Conservation (phyloP, 495 filamentous ascomycete genomes). For the Penicillium egyptiacum region DNA sequence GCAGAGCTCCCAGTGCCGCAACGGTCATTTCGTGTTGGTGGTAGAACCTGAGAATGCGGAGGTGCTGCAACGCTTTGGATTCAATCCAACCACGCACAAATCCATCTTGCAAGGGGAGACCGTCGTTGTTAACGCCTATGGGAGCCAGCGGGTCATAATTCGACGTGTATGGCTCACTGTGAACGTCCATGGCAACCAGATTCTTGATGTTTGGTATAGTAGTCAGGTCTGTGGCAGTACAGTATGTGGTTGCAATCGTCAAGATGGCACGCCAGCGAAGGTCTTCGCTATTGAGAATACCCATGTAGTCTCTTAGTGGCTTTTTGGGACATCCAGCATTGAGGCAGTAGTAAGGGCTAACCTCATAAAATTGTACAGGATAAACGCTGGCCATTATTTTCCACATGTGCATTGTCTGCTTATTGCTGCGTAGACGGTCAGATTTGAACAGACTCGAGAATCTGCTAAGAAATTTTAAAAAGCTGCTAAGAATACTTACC, state of each 20-base stretch:
- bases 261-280: constrained; percentile 35
- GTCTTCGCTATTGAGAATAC: constrained; percentile 29
- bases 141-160: not conserved
- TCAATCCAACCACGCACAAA: constrained; percentile 44
- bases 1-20: constrained; percentile 27
- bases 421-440: constrained; percentile 29
- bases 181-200: constrained; percentile 40
- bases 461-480: not conserved
- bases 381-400: constrained; percentile 41
- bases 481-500: constrained; percentile 18
- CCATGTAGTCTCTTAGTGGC: constrained; percentile 36
- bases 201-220: constrained; percentile 37
- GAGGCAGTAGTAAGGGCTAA: constrained; percentile 27
- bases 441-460: not conserved
- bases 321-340: constrained; percentile 24
- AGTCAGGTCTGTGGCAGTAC: constrained; percentile 34
- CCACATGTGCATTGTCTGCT: constrained; percentile 44
- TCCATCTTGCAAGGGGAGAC: constrained; percentile 32
- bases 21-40: constrained; percentile 29
- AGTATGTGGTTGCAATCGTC: constrained; percentile 28
- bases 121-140: constrained; percentile 8
- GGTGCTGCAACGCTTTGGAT: constrained; percentile 31
- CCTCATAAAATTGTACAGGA: constrained; percentile 30
- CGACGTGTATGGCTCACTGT: constrained; percentile 1
- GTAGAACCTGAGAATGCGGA: constrained; percentile 37